Conservation (phyloP, 1,139 yeast species). For the Debaryomyces udenii region DNA sequence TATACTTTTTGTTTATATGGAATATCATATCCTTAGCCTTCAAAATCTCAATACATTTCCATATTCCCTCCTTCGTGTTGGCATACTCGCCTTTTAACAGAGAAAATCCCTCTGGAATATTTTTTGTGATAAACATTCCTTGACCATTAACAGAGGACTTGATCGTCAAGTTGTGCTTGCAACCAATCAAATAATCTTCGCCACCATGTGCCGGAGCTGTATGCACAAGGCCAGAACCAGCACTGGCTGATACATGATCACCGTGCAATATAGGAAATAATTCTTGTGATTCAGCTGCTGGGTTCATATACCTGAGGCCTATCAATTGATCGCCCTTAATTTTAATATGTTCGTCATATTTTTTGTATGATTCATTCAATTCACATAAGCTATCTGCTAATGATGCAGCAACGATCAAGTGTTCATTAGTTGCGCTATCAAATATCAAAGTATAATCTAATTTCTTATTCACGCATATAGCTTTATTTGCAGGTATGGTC, state of each 20-base stretch:
- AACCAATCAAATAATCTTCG: constrained; percentile 83
- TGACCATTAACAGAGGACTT: constrained; percentile 77
- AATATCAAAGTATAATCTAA: constrained; percentile 60
- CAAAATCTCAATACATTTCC: constrained; percentile 42
- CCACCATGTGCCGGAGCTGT: constrained; percentile 98
- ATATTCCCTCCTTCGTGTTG: constrained; percentile 56
- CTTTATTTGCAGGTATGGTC: constrained; percentile 89
- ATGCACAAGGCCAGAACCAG: constrained; percentile 97
- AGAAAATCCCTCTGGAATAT: constrained; percentile 44
- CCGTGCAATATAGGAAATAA: constrained; percentile 72
- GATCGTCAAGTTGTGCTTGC: constrained; percentile 56
- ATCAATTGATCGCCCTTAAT: constrained; percentile 51
- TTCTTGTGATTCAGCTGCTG: constrained; percentile 43
- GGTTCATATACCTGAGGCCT: constrained; percentile 54
- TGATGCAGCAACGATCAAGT: constrained; percentile 53
- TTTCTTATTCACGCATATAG: constrained; percentile 70
- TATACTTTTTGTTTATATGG: constrained; percentile 51
- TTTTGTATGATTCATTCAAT: constrained; percentile 40
- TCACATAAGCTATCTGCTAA: constrained; percentile 36
- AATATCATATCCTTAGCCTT: constrained; percentile 49
- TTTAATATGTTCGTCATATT: constrained; percentile 23
- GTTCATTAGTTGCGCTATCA: constrained; percentile 34
- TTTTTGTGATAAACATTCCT: constrained; percentile 62
- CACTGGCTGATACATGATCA: constrained; percentile 72
- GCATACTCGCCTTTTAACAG: constrained; percentile 61